Evolutionary conservation across 352 stramenopile genomes (phyloP).

Genomic region (Aphanomyces euteiches): DNA sequence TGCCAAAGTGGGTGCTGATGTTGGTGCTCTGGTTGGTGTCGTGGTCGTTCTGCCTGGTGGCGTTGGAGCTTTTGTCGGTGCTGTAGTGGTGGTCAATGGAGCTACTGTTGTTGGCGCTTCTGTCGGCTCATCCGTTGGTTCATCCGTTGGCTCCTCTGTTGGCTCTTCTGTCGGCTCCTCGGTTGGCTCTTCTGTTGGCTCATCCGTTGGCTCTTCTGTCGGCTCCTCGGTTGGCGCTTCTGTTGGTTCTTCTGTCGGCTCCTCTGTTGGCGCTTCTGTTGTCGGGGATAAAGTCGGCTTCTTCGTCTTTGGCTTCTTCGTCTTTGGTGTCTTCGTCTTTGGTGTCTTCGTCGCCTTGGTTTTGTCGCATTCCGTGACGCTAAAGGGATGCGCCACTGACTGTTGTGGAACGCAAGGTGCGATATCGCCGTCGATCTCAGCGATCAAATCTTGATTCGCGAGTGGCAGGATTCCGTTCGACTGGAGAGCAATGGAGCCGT

Average conservation of each 20-base stretch:
- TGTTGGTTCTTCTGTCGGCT: neutral
- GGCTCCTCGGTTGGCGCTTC: neutral
- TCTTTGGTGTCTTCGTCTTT: neutral
- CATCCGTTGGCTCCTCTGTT: neutral
- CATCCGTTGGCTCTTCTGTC: neutral
- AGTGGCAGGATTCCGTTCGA: no score
- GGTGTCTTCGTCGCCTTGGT: neutral
- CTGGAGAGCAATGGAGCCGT: no score
- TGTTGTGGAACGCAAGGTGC: no score
- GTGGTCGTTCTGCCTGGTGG: neutral
- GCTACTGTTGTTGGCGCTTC: neutral
- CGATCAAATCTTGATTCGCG: no score
- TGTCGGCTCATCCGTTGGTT: neutral
- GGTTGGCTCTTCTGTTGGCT: neutral
- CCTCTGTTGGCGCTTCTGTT: neutral
- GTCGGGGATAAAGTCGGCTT: neutral
- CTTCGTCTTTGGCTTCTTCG: neutral
- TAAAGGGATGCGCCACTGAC: no score
- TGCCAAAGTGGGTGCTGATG: no score
- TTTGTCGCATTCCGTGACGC: no score
- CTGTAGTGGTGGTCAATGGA: neutral
- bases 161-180: neutral
- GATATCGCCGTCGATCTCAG: no score
- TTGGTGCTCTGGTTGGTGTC: neutral
- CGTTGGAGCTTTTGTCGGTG: neutral